These are phyloP conservation scores for Pseudomassariella vexata DNA, from an alignment of 2,329 filamentous ascomycete genomes.

Conservation along the genomic window DNA sequence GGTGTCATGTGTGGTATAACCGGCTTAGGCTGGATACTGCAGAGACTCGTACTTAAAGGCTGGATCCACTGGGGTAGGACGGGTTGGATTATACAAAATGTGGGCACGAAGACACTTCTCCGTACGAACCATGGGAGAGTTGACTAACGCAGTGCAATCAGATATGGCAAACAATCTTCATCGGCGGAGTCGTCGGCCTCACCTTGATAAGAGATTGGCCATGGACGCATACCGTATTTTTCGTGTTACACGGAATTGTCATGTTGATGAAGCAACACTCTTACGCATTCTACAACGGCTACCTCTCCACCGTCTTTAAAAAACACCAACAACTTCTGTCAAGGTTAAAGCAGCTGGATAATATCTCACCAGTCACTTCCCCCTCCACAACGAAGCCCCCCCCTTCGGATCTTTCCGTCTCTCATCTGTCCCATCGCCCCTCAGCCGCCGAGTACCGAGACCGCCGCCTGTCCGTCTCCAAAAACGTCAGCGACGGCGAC, in stretches of 20 bases:
- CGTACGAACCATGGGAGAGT: no score
- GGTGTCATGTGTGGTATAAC: slow-evolving; percentile 63
- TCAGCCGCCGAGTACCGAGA: slow-evolving; percentile 34
- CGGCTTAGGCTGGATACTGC: slow-evolving; percentile 59
- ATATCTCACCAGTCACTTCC: slow-evolving; percentile 37
- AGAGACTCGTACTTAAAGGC: slow-evolving; percentile 52
- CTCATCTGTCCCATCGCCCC: slow-evolving; percentile 35
- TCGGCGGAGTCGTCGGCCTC: slow-evolving; percentile 56
- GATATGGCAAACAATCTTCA: slow-evolving; percentile 64
- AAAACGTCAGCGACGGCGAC: slow-evolving; percentile 31
- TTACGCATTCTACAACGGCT: slow-evolving; percentile 74
- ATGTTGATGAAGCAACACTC: slow-evolving; percentile 84
- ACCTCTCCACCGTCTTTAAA: slow-evolving; percentile 57
- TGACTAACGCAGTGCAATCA: slow-evolving; percentile 17
- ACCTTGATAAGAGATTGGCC: slow-evolving; percentile 70
- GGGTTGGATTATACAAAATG: slow-evolving; percentile 70
- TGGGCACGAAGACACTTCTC: slow-evolving; percentile 24
- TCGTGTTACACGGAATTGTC: slow-evolving; percentile 44
- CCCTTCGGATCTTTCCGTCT: slow-evolving; percentile 35
- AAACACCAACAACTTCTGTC: slow-evolving; percentile 36
- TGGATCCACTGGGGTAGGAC: slow-evolving; percentile 60
- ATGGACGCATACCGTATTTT: slow-evolving; percentile 71
- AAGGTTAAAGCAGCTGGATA: slow-evolving; percentile 52
- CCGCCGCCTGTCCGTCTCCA: slow-evolving; percentile 33
- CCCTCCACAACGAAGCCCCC: slow-evolving; percentile 36